Evolutionary conservation across 371 early-diverging fungal genomes (phyloP).

Genomic region (Saksenaea vasiformis): DNA sequence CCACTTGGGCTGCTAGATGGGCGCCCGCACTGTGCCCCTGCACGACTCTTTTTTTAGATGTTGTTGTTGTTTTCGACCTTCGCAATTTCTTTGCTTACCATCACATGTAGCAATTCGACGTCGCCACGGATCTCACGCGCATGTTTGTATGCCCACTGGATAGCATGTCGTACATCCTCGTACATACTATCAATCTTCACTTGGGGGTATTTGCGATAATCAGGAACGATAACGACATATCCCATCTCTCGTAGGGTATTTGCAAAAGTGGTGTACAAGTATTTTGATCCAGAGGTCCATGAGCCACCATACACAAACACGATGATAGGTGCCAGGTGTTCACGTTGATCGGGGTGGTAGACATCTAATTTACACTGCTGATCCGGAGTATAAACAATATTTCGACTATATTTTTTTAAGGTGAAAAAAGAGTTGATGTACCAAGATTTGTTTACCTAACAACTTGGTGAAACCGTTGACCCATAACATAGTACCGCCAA

Average conservation of each 20-base stretch:
- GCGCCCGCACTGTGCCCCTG: conserved; percentile 63
- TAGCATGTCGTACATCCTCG: conserved; percentile 60
- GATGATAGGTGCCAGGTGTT: conserved; percentile 54
- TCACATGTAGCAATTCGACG: conserved; percentile 52
- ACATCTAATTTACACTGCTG: conserved; percentile 32
- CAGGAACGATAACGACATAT: conserved; percentile 74
- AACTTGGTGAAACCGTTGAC: conserved; percentile 33
- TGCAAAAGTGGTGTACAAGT: conserved; percentile 65
- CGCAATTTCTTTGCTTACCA: conserved; percentile 43
- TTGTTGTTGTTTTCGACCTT: not conserved
- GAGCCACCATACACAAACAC: conserved; percentile 77
- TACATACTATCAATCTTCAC: conserved; percentile 63
- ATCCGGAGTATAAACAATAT: conserved; percentile 35
- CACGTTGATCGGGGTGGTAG: conserved; percentile 28
- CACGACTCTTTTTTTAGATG: not conserved
- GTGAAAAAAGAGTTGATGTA: not conserved
- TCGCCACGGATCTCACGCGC: conserved; percentile 54
- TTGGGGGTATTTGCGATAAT: conserved; percentile 70
- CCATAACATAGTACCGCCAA: conserved; percentile 44
- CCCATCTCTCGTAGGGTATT: conserved; percentile 65
- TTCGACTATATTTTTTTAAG: conserved; percentile 19
- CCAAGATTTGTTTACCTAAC: conserved; percentile 34
- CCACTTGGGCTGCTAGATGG: conserved; percentile 44
- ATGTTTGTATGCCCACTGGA: conserved; percentile 63
- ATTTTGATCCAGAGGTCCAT: conserved; percentile 68